Evolutionary conservation across 805 yeast genomes (phyloP), one percentile per base, ranked within the genome.

Genomic region (Candida argentea): DNA sequence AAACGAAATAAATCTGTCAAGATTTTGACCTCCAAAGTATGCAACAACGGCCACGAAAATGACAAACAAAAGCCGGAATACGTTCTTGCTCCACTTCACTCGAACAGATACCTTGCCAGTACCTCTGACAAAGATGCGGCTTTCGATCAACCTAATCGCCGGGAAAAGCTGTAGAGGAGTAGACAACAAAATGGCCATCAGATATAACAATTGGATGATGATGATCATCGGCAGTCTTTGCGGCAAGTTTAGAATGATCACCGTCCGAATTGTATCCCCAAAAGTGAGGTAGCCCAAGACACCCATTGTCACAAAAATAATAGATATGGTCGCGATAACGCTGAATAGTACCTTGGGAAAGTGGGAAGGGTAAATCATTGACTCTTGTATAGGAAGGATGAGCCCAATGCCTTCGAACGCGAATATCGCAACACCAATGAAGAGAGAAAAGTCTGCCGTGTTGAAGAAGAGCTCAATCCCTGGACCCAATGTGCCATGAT

Each of bases 361-460:
- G 36, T 78, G 67, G 35, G 74, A 73, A 2, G 91, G 91, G 39
- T 77, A 55, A 27, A 63, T 67, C 91, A 82, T 82, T 2, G 91
- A 77, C 40, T 81, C 83, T 43, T 81, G 85, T 29, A 82, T 77
- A 0, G 93, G 93, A 14, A 82, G 76, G 27, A 82, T 77, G 26
- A 82, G 58, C 0, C 93, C 91, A 32, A 82, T 80, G 1, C 93
- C 93, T 55, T 82, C 93, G 46, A 80, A 82, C n/a, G 91, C 85
- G 58, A 82, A 82, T 17, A 82, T 81, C 2, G 89, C 87, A 5
- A 82, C 83, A 6, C 93, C 93, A 28, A 81, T 74, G 44, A 81
- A 81, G 26, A 82, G 52, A 0, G 89, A 72, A 65, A 83, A 81
- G 28, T 65, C 65, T 4, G 65, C 58, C 17, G 57, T 35, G 48